Percentiles rank a stretch among this genome's conserved stretches.
Conservation (phyloP, 2,329 filamentous ascomycete genomes). For the Trichoderma brevicompactum region DNA sequence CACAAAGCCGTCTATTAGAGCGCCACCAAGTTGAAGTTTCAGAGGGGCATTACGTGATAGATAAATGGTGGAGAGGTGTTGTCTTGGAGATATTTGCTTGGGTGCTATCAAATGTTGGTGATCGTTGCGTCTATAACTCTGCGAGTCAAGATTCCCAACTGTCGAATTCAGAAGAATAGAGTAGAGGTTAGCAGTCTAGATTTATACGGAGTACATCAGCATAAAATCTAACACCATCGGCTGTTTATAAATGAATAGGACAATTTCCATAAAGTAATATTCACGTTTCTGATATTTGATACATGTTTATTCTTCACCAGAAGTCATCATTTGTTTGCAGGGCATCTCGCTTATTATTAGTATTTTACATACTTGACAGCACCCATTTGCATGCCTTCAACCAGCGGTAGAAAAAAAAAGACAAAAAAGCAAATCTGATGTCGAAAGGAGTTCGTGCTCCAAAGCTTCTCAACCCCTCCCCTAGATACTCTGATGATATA, state of each 20-base stretch:
- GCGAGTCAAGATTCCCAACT: no score
- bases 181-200: no score
- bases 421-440: not conserved
- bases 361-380: conserved; percentile 18
- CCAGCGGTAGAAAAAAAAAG: not conserved
- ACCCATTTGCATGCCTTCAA: conserved; percentile 1
- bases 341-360: conserved; percentile 27
- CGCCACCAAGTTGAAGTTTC: no score
- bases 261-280: not conserved
- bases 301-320: not conserved
- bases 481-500: not conserved
- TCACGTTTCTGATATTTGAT: not conserved
- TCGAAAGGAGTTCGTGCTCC: not conserved
- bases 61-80: no score
- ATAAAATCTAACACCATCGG: no score
- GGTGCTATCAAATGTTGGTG: no score
- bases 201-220: no score
- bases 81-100: no score
- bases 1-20: no score
- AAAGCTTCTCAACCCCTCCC: not conserved
- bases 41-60: no score
- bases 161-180: no score
- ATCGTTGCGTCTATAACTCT: no score
- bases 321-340: not conserved
- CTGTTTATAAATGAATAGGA: not conserved